A percentile compares a stretch with the other conserved stretches of the same genome.
phyloP scores from a whole-genome alignment of 108 stramenopile genomes.

The Discostella stelligeroides region DNA sequence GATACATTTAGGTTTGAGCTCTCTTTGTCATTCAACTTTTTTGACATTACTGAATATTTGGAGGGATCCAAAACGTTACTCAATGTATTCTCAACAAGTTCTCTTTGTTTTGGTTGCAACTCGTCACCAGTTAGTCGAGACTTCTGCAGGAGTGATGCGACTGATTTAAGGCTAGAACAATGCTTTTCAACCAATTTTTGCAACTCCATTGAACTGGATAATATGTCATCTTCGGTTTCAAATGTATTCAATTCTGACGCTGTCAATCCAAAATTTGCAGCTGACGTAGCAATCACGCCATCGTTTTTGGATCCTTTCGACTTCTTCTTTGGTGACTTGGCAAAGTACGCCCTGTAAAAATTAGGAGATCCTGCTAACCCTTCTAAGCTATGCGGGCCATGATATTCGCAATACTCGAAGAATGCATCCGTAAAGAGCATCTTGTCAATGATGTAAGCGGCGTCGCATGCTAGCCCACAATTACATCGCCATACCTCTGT shows the following conservation, averaged over 20 bases:
- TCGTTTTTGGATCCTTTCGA: slow-evolving; percentile 3
- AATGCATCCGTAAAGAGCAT: slow-evolving; percentile 29
- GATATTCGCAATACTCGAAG: slow-evolving; percentile 48
- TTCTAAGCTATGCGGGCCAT: slow-evolving; percentile 38
- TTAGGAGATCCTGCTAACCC: slow-evolving; percentile 36
- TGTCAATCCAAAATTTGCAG: slow-evolving; percentile 3
- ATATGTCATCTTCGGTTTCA: not conserved
- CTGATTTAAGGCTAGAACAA: slow-evolving; percentile 13
- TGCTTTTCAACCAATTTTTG: slow-evolving; percentile 17
- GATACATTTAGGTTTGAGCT: not conserved
- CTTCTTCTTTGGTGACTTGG: slow-evolving; percentile 5
- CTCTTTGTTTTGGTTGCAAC: slow-evolving; percentile 40
- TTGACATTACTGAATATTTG: slow-evolving; percentile 11
- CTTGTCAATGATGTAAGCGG: slow-evolving; percentile 28
- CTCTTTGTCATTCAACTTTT: slow-evolving; percentile 3
- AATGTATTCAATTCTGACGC: slow-evolving; percentile 12
- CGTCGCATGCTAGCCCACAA: slow-evolving; percentile 27
- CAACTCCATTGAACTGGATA: slow-evolving; percentile 11
- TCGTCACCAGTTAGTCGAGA: slow-evolving; percentile 18
- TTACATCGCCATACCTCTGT: slow-evolving; percentile 8
- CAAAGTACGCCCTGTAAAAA: slow-evolving; percentile 42
- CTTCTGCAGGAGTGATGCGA: slow-evolving; percentile 15
- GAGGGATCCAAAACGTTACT: slow-evolving; percentile 2
- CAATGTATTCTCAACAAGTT: slow-evolving; percentile 32
- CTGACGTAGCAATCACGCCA: too few species aligned